These are phyloP conservation scores for Dysphania ambrosioides DNA, from an alignment of 148 eudicot genomes.

Conservation along the genomic window DNA sequence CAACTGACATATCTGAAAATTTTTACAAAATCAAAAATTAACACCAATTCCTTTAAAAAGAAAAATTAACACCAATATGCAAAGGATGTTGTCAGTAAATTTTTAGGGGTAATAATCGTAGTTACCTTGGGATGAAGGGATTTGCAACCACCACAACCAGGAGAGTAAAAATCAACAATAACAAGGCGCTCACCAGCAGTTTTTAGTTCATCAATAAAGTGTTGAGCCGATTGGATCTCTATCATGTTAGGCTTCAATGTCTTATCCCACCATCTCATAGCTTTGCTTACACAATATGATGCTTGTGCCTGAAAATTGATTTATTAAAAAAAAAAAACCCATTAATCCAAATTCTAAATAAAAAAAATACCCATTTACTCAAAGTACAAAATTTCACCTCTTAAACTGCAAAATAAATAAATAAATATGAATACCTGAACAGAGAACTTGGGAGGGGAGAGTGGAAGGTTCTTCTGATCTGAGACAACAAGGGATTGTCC, in stretches of 20 bases:
- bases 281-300: slow-evolving; percentile 46
- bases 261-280: slow-evolving; percentile 95
- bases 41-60: neutral
- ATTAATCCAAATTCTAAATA: neutral
- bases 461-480: slow-evolving; percentile 13
- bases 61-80: too few relatives aligned
- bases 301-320: slow-evolving; percentile 46
- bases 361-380: neutral
- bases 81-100: too few relatives aligned
- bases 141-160: slow-evolving; percentile 96
- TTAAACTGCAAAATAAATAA: neutral
- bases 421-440: slow-evolving; percentile 20
- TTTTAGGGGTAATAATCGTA: too few relatives aligned
- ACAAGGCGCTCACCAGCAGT: slow-evolving; percentile 74
- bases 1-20: slow-evolving; percentile 72
- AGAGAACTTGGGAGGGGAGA: slow-evolving; percentile 15
- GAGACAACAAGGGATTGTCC: slow-evolving; percentile 30
- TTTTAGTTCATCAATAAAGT: slow-evolving; percentile 51
- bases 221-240: slow-evolving; percentile 71
- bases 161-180: slow-evolving; percentile 76
- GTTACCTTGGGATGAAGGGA: slow-evolving; percentile 95
- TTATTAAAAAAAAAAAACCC: neutral
- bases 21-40: neutral
- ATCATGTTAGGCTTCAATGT: slow-evolving; percentile 72
- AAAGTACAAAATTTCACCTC: neutral